Conservation (phyloP, 176 grass and related monocot genomes). For the Canna indica region DNA sequence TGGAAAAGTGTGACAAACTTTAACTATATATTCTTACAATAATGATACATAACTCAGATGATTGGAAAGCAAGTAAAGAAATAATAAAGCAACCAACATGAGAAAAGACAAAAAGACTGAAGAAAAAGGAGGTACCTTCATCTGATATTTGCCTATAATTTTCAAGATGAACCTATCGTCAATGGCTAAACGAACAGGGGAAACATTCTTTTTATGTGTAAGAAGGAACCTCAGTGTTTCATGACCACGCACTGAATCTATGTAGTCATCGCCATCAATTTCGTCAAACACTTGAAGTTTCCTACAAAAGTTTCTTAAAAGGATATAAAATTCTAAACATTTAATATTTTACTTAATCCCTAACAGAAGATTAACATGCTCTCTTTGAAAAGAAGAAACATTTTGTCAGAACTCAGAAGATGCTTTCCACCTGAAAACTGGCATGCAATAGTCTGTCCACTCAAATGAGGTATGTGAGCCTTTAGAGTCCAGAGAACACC, state of each 20-base stretch:
- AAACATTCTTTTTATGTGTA: neutral
- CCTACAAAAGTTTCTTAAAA: neutral
- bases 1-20: no score
- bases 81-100: neutral
- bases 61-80: neutral
- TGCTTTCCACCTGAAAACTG: constrained; percentile 5
- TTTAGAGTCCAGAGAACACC: neutral
- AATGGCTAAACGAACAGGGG: neutral
- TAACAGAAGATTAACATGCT: neutral
- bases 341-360: neutral
- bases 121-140: neutral
- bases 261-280: constrained; percentile 2
- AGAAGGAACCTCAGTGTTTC: constrained; percentile 8
- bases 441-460: constrained; percentile 4
- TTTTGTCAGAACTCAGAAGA: neutral
- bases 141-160: neutral
- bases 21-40: no score
- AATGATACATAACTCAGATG: neutral
- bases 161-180: constrained; percentile 14
- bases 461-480: constrained; percentile 4
- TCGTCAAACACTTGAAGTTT: constrained; percentile 3
- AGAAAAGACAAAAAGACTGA: neutral
- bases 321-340: neutral
- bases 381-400: no score
- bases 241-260: neutral